Evolutionary conservation across 1,139 yeast species (phyloP), one percentile per base, ranked within the genome.

Genomic region (Saccharomyces hybrid): DNA sequence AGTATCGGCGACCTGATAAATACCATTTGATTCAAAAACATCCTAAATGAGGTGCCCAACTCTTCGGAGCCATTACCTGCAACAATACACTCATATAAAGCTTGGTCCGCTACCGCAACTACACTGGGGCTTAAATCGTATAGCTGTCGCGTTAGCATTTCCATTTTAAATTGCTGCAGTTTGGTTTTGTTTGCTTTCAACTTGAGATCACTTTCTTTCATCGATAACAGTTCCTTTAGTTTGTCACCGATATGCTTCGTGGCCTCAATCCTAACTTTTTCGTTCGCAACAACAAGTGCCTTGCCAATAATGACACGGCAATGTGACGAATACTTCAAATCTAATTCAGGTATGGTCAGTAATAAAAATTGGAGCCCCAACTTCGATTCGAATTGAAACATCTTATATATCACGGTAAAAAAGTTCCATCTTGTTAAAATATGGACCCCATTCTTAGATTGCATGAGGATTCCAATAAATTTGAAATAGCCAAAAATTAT

Each of bases 351-450:
- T 57, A 91, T 75, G 29, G 87, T 76, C 2, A 79, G 68, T 38
- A 79, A 70, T 23, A 87, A 72, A 53, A 90, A 74, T 60, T 81
- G 85, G 54, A 82, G 54, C 3, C 67, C 87, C 47, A 89, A 71
- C 51, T 76, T 77, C 16, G 75, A 70, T 19, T 80, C 74, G 28
- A 78, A 78, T 55, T 80, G 82, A 38, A 88, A 78, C 55, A 91
- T 80, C 63, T 88, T 89, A 61, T 86, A 84, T 54, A 90, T 75
- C 70, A 88, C 82, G 56, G 86, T 89, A 70, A 88, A 88, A 61
- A 91, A 79, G 62, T 90, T 86, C 95, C 96, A 88, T 59, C 87
- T 83, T 52, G 83, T 85, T 58, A 93, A 69, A 64, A 91, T 74
- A 46, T 76, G 77, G 23, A 88, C 70, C 0, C 99, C 98, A 49